Evolutionary conservation across 768 basidiomycete species (phyloP), one percentile per base, ranked within the genome.

Genomic region (Boletus pseudo-olivaceus): DNA sequence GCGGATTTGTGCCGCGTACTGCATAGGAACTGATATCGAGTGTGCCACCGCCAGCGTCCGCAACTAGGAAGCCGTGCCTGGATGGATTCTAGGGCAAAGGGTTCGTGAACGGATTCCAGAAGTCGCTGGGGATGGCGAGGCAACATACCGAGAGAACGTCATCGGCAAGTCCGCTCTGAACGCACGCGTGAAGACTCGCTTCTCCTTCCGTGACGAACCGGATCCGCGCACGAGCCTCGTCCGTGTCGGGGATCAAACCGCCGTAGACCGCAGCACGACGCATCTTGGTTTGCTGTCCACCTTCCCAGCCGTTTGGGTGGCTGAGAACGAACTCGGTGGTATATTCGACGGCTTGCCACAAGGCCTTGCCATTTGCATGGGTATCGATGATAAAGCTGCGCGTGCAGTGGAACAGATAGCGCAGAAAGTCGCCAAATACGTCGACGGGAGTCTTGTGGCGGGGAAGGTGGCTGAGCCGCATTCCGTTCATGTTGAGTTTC

Each of bases 291-390:
- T 90, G 87, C 9, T 87, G 81, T 19, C 80, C 85, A 19, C 81
- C 81, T 62, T 90, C 88, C 88, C 88, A 91, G 6, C 88, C 88
- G 59, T 90, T 91, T 14, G 88, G 88, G 67, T 90, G 88, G 38
- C 84, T 85, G 35, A 90, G 72, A 4, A 91, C 87, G 56, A 90
- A 82, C 62, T 90, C 85, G 43, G 88, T 78, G 62, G 85, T 78
- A 42, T 78, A 64, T 63, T 89, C 87, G 27, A 90, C 82, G 4
- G 82, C 76, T n/a, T 78, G 79, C 86, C 88, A 90, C 1, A 90
- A 69, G 20, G 78, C 73, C 20, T 73, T 72, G 0, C 88, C 88
- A 56, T 86, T 85, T n/a, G 87, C 88, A 62, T 91, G 87, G n/a
- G 88, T 90, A 58, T 90, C 87, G 55, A 76, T 78, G 69, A 91